These are phyloP conservation scores for Penicillium nucicola DNA, from an alignment of 495 filamentous ascomycete species.

Conservation along the genomic window DNA sequence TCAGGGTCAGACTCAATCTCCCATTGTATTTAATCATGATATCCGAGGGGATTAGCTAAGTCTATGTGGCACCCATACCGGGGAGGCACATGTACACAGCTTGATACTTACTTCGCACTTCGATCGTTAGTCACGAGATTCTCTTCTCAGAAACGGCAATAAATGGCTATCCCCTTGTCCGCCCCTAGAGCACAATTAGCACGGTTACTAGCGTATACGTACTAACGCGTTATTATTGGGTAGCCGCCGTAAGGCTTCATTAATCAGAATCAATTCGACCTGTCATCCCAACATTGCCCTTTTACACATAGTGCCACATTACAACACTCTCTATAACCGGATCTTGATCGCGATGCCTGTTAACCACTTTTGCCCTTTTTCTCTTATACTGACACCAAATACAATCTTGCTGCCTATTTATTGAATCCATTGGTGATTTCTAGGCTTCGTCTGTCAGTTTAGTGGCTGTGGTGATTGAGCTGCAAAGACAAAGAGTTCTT, in stretches of 20 bases:
- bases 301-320: slow-evolving; percentile 2
- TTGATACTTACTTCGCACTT: no score
- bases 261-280: slow-evolving; percentile 5
- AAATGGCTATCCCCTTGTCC: slow-evolving; percentile 2
- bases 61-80: neutral
- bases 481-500: slow-evolving; percentile 1
- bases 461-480: neutral
- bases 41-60: neutral
- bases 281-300: neutral
- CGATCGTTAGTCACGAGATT: no score
- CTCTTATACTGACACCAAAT: slow-evolving; percentile 5
- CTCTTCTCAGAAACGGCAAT: no score
- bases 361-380: neutral
- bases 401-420: neutral
- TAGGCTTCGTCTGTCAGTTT: neutral
- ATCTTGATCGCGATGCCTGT: neutral
- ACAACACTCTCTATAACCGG: neutral
- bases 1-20: neutral
- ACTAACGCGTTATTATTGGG: slow-evolving; percentile 7
- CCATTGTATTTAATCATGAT: neutral
- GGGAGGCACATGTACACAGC: no score
- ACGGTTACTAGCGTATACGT: slow-evolving; percentile 1
- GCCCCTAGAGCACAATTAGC: slow-evolving; percentile 4
- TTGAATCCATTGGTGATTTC: slow-evolving; percentile 1
- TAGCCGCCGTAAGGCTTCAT: neutral